phyloP scores from a whole-genome alignment of 495 filamentous ascomycete species.

The Penicillium odoratum region DNA sequence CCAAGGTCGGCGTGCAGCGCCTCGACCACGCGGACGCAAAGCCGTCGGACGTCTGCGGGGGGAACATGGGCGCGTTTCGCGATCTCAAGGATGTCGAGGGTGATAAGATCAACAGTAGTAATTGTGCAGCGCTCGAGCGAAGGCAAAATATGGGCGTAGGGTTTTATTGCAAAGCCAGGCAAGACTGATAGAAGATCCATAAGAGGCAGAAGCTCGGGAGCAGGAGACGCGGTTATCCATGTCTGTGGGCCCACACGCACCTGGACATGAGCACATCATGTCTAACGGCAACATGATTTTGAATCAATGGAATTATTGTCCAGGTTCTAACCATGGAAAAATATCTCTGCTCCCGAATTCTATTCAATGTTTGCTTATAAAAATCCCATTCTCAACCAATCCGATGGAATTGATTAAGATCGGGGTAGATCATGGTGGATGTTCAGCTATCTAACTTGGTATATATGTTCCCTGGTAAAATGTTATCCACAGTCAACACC shows the following conservation, averaged over 20 bases:
- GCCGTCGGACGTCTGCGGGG: conserved; percentile 70
- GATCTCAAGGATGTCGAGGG: conserved; percentile 78
- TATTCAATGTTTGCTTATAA: no score
- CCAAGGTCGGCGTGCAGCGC: conserved; percentile 67
- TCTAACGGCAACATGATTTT: no score
- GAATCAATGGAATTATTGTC: no score
- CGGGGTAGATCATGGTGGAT: no score
- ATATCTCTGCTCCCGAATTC: no score
- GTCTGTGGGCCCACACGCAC: conserved; percentile 14
- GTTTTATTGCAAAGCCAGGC: conserved; percentile 70
- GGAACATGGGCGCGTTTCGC: conserved; percentile 84
- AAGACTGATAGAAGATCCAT: conserved; percentile 86
- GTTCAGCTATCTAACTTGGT: no score
- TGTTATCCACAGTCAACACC: no score
- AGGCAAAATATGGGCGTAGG: conserved; percentile 72
- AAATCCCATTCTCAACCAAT: no score
- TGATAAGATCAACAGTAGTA: conserved; percentile 82
- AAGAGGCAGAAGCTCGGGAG: conserved; percentile 16
- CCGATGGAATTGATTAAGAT: no score
- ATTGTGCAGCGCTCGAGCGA: conserved; percentile 73
- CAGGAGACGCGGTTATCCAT: conserved; percentile 15
- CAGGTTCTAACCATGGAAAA: no score
- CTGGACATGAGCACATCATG: background rate
- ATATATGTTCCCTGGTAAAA: no score
- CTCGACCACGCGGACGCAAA: conserved; percentile 62